These are phyloP conservation scores for Strobilomyces confusus DNA, from an alignment of 768 basidiomycete species.

Conservation along the genomic window DNA sequence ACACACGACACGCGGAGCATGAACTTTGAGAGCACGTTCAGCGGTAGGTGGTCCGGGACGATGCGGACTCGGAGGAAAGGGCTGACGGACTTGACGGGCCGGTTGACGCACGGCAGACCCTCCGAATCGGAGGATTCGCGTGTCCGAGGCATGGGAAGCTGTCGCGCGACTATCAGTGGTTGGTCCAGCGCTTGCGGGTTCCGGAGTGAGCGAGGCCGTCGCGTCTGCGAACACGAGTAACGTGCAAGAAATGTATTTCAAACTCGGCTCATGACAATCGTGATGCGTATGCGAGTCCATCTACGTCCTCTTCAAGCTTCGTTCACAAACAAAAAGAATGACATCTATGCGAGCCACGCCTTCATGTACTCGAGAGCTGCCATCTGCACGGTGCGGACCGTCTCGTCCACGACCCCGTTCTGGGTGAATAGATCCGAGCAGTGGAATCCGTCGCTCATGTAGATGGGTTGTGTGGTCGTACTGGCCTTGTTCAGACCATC, in stretches of 20 bases:
- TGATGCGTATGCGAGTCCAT: background rate
- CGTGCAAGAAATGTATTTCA: too few relatives aligned
- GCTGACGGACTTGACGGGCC: constrained; percentile 52
- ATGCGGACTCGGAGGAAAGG: constrained; percentile 45
- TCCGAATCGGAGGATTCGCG: constrained; percentile 60
- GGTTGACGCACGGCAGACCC: constrained; percentile 66
- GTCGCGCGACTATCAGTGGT: constrained; percentile 72
- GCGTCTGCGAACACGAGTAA: too few relatives aligned
- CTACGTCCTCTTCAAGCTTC: background rate
- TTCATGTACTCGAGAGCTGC: constrained; percentile 51
- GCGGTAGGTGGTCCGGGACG: constrained; percentile 18
- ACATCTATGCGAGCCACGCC: constrained; percentile 38
- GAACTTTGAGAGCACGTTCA: constrained; percentile 88
- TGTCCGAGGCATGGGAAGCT: constrained; percentile 81
- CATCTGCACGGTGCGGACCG: constrained; percentile 50
- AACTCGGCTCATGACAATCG: too few relatives aligned
- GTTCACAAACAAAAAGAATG: too few relatives aligned
- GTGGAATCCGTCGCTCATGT: constrained; percentile 61
- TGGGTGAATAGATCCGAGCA: constrained; percentile 51
- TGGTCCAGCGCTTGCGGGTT: constrained; percentile 56
- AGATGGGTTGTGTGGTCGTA: constrained; percentile 54
- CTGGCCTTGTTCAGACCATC: constrained; percentile 42
- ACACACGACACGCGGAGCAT: constrained; percentile 68
- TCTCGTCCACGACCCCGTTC: constrained; percentile 44
- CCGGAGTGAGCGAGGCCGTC: constrained; percentile 15